A percentile compares a stretch with the other conserved stretches of the same genome.
Evolutionary conservation across 331 rosid genomes (phyloP).

Genomic region (Saraca asoca): DNA sequence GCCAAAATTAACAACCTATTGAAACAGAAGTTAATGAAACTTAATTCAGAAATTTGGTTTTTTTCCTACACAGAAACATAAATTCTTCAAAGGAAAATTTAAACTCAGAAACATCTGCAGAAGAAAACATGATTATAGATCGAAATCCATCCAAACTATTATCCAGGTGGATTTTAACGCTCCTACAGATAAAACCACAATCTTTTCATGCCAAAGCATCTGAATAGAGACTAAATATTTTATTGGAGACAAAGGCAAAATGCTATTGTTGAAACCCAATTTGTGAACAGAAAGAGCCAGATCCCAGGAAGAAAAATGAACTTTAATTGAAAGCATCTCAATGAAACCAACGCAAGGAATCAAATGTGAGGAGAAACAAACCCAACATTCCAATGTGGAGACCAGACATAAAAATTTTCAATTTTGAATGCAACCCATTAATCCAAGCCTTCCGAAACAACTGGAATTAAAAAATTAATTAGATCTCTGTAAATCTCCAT

Average conservation of each 20-base stretch:
- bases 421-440: conserved; percentile 32
- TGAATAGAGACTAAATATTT: conserved; percentile 2
- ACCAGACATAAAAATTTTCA: conserved; percentile 7
- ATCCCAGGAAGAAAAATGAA: conserved; percentile 38
- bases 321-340: conserved; percentile 30
- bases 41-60: conserved; percentile 29
- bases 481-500: conserved; percentile 34
- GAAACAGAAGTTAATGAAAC: conserved; percentile 40
- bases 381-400: conserved; percentile 32
- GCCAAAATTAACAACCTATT: conserved; percentile 46
- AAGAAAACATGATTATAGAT: conserved; percentile 34
- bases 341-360: conserved; percentile 9
- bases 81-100: conserved; percentile 4
- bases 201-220: conserved; percentile 1
- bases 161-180: conserved; percentile 24
- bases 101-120: conserved; percentile 33
- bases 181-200: conserved; percentile 1
- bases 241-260: conserved; percentile 28
- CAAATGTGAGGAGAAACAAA: conserved; percentile 39
- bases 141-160: conserved; percentile 43
- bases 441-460: conserved; percentile 25
- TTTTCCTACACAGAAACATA: conserved; percentile 21
- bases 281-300: conserved; percentile 10
- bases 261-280: conserved; percentile 17
- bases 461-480: background rate